phyloP scores from a whole-genome alignment of 305 asterid species.

The Rubia tinctorum region DNA sequence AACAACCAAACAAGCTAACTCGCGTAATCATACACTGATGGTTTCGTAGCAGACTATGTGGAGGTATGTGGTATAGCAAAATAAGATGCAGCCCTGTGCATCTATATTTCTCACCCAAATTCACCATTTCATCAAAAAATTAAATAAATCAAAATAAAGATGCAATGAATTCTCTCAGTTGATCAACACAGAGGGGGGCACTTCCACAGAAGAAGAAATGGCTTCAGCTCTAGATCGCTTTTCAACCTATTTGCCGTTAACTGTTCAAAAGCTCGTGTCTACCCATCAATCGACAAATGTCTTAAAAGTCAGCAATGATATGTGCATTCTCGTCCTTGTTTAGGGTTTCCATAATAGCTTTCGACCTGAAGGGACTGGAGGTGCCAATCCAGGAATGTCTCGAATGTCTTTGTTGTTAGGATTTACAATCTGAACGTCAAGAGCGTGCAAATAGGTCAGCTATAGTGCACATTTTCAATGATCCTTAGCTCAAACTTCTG shows the following conservation, averaged over 20 bases:
- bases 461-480: neutral
- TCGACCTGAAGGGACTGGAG: slow-evolving; percentile 67
- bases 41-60: neutral
- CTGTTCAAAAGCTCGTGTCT: neutral
- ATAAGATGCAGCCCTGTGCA: slow-evolving; percentile 7
- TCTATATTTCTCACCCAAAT: neutral
- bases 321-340: slow-evolving; percentile 25
- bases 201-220: neutral
- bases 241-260: neutral
- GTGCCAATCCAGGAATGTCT: slow-evolving; percentile 94
- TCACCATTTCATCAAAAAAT: neutral
- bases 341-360: slow-evolving; percentile 58
- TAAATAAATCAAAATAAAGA: slow-evolving; percentile 8
- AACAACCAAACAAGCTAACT: neutral
- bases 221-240: neutral
- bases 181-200: neutral
- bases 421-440: slow-evolving; percentile 63
- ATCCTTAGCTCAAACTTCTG: neutral
- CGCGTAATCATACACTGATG: slow-evolving; percentile 1
- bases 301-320: neutral
- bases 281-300: slow-evolving; percentile 21
- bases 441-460: neutral
- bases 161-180: slow-evolving; percentile 12
- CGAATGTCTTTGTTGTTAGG: slow-evolving; percentile 78
- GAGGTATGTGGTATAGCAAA: slow-evolving; percentile 3